A percentile compares a stretch with the other conserved stretches of the same genome.
These are phyloP conservation scores for Daedaleopsis nitida DNA, from an alignment of 768 basidiomycete genomes.

Conservation along the genomic window DNA sequence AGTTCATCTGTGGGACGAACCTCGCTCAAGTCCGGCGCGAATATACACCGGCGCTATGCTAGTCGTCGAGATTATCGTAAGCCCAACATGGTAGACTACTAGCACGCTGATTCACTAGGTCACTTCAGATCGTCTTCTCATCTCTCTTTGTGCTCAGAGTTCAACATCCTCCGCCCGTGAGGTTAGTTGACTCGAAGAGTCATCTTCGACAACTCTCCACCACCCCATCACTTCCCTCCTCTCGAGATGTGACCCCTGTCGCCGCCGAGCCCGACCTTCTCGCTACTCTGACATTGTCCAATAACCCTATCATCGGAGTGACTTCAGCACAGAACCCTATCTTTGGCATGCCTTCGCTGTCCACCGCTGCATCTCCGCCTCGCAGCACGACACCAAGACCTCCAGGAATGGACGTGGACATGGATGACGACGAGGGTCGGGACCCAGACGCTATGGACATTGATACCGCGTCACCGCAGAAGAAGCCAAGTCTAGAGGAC, in stretches of 20 bases:
- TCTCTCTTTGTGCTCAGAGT: constrained; percentile 61
- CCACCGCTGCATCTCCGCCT: constrained; percentile 23
- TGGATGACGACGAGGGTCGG: constrained; percentile 30
- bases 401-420: constrained; percentile 24
- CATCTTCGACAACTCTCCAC: constrained; percentile 31
- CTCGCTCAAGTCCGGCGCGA: constrained; percentile 37
- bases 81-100: constrained; percentile 26
- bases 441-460: constrained; percentile 62
- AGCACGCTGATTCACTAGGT: neutral
- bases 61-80: constrained; percentile 57
- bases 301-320: constrained; percentile 53
- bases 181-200: constrained; percentile 61
- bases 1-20: constrained; percentile 38
- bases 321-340: constrained; percentile 44
- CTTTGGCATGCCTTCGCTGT: constrained; percentile 71
- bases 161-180: constrained; percentile 70
- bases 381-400: constrained; percentile 6
- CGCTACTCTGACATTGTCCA: constrained; percentile 64
- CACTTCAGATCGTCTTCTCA: constrained; percentile 47
- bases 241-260: constrained; percentile 44
- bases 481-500: constrained; percentile 26
- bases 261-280: constrained; percentile 57
- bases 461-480: constrained; percentile 29
- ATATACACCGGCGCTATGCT: constrained; percentile 52
- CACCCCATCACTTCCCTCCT: constrained; percentile 28